These are phyloP conservation scores for Backusella mclennaniae DNA, from an alignment of 192 early-diverging fungal genomes.

Conservation along the genomic window DNA sequence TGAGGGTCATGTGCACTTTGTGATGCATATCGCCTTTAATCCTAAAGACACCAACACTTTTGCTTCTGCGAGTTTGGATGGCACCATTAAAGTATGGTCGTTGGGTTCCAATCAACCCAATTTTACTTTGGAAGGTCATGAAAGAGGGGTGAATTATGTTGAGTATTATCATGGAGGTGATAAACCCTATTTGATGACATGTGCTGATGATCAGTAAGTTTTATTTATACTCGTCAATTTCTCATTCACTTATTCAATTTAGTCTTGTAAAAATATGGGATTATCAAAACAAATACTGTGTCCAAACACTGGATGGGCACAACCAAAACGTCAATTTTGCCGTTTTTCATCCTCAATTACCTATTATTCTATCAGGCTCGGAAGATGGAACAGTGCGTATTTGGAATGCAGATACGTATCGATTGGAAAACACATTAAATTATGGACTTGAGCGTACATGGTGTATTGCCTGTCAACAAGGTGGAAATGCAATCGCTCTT, in stretches of 20 bases:
- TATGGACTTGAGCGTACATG: constrained; percentile 97
- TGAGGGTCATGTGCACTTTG: constrained; percentile 96
- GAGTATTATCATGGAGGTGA: constrained; percentile 98
- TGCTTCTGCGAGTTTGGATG: constrained; percentile 94
- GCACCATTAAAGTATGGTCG: constrained; percentile 96
- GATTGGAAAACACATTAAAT: constrained; percentile 93
- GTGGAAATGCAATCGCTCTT: constrained; percentile 91
- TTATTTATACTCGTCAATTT: background rate
- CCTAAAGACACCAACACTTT: constrained; percentile 99
- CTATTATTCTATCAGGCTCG: constrained; percentile 91
- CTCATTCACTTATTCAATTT: background rate
- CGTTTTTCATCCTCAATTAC: constrained; percentile 90
- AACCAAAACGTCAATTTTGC: constrained; percentile 90
- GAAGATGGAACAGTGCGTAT: constrained; percentile 94
- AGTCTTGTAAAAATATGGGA: constrained; percentile 92
- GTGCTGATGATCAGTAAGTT: constrained; percentile 83
- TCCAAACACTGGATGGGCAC: constrained; percentile 98
- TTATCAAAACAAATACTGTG: constrained; percentile 99
- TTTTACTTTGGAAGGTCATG: constrained; percentile 95
- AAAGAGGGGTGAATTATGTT: constrained; percentile 98
- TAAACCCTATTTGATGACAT: constrained; percentile 95
- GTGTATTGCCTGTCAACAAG: constrained; percentile 82
- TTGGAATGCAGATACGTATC: constrained; percentile 97
- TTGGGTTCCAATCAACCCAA: constrained; percentile 90
- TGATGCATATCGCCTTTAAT: constrained; percentile 96